Conservation (phyloP, 2,329 filamentous ascomycete species). For the Xylaria sp. region DNA sequence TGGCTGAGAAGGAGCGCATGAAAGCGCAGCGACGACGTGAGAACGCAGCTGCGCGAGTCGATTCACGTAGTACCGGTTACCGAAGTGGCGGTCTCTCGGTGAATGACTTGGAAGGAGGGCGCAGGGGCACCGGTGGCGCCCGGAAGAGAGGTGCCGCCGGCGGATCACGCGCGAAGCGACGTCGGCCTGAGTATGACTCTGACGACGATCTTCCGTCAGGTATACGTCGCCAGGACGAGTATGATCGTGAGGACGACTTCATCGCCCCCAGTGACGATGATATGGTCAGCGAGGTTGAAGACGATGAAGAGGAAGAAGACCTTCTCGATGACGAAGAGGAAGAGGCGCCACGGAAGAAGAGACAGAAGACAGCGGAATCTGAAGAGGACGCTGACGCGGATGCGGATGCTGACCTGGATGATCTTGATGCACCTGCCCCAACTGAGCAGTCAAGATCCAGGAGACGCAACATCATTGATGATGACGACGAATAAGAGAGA, state of each 20-base stretch:
- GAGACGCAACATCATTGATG: slow-evolving; percentile 69
- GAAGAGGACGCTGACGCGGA: slow-evolving; percentile 64
- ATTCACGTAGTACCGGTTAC: slow-evolving; percentile 63
- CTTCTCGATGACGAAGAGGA: slow-evolving; percentile 62
- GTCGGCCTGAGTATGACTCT: slow-evolving; percentile 76
- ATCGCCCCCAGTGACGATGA: slow-evolving; percentile 81
- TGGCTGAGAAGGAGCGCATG: slow-evolving; percentile 78
- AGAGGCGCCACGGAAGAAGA: slow-evolving; percentile 59
- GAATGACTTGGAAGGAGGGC: slow-evolving; percentile 74
- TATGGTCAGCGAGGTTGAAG: slow-evolving; percentile 62
- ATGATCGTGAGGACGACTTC: slow-evolving; percentile 83
- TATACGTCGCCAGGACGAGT: slow-evolving; percentile 74
- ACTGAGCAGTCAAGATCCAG: slow-evolving; percentile 57
- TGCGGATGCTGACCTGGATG: slow-evolving; percentile 66
- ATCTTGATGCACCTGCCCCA: slow-evolving; percentile 55
- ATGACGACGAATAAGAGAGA: slow-evolving; percentile 60
- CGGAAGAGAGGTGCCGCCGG: slow-evolving; percentile 66
- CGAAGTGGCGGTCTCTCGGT: slow-evolving; percentile 71
- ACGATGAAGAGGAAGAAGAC: slow-evolving; percentile 71
- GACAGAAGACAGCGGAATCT: slow-evolving; percentile 61
- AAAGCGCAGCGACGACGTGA: slow-evolving; percentile 74
- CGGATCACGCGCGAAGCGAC: slow-evolving; percentile 62
- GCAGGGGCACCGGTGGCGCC: slow-evolving; percentile 59
- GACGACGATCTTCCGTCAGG: slow-evolving; percentile 77
- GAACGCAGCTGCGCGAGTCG: slow-evolving; percentile 72